Base-by-base conservation (phyloP, 2,329 filamentous ascomycete genomes). In the Stachybotrys chartarum region DNA sequence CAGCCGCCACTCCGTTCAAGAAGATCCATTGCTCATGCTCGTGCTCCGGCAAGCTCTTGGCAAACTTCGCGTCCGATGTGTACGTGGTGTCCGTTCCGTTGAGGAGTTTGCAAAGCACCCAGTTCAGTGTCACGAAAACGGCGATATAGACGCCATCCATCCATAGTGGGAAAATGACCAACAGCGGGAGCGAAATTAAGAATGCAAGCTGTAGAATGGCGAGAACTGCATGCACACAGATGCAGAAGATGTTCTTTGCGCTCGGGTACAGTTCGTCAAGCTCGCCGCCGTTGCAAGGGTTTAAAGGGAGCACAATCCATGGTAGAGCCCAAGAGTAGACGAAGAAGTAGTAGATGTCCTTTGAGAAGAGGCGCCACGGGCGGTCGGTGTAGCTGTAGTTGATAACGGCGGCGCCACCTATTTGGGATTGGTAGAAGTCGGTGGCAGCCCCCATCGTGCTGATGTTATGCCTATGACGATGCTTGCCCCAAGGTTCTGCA, bases 1-100 rank as follows among this genome's bases (percentile, higher is more conserved):
- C 81, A 39, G 79, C 78, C 10, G 79, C 82, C 31, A 91, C 83
- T 1, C 89, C 89, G 63, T 92, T 92, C 53, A 92, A 69, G 65
- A 88, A 92, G n/a, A 92, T 77, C 89, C 89, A 93, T 63, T 85
- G 80, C 70, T 92, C 88, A 53, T 83, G 75, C 11, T 75, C 73
- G 66, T 83, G 78, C 59, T 81, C 75, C 0, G 75, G 74, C 17
- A 70, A 67, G 1, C 70, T 69, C 16, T 75, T 68, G 1, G 83
- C 76, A 58, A 80, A 83, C 54, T 79, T 72, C 3, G 77, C 72
- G 47, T 82, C 76, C 1, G 83, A 84, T 17, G 70, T 68, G 60
- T 79, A 84, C 3, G 75, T 73, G 52, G 75, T 70, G 4, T 70
- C 65, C 7, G 61, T 66, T n/a, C 82, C 77, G 60, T 86, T 86